Conservation (phyloP, 371 early-diverging fungal species). For the Zychaea mexicana region DNA sequence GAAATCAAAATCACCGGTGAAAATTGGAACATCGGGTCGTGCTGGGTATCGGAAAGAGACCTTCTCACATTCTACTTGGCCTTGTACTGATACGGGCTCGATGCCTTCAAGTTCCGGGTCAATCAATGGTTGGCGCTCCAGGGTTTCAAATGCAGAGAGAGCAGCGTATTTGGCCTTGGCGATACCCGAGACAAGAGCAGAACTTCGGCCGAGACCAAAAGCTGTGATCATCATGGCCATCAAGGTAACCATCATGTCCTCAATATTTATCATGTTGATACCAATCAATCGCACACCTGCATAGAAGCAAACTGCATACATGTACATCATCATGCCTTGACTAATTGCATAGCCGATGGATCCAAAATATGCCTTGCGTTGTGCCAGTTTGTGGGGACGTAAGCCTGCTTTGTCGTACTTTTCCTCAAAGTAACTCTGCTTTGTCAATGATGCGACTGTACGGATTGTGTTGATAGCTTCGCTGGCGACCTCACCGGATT, state of each 20-base stretch:
- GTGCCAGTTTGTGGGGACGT: slow-evolving; percentile 64
- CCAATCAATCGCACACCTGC: slow-evolving; percentile 48
- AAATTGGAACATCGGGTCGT: slow-evolving; percentile 68
- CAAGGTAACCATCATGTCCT: slow-evolving; percentile 60
- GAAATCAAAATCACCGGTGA: slow-evolving; percentile 66
- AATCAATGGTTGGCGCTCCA: slow-evolving; percentile 68
- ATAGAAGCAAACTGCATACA: slow-evolving; percentile 59
- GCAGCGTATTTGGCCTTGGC: slow-evolving; percentile 80
- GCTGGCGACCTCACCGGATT: slow-evolving; percentile 63
- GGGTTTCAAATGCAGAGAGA: slow-evolving; percentile 58
- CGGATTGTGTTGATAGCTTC: slow-evolving; percentile 72
- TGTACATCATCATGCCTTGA: slow-evolving; percentile 59
- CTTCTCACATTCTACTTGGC: slow-evolving; percentile 41
- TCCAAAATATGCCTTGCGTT: slow-evolving; percentile 51
- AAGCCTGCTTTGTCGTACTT: slow-evolving; percentile 55
- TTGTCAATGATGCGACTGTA: slow-evolving; percentile 75
- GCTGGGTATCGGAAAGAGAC: slow-evolving; percentile 78
- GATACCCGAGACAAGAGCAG: slow-evolving; percentile 51
- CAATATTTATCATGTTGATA: slow-evolving; percentile 26
- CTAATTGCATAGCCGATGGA: slow-evolving; percentile 65
- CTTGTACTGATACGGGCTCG: slow-evolving; percentile 20
- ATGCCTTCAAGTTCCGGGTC: slow-evolving; percentile 50
- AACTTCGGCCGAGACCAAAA: slow-evolving; percentile 55
- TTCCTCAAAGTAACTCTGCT: slow-evolving; percentile 65
- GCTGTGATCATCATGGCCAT: slow-evolving; percentile 71